Base-by-base conservation (phyloP, 1,139 yeast species). In the Taphrina deformans region DNA sequence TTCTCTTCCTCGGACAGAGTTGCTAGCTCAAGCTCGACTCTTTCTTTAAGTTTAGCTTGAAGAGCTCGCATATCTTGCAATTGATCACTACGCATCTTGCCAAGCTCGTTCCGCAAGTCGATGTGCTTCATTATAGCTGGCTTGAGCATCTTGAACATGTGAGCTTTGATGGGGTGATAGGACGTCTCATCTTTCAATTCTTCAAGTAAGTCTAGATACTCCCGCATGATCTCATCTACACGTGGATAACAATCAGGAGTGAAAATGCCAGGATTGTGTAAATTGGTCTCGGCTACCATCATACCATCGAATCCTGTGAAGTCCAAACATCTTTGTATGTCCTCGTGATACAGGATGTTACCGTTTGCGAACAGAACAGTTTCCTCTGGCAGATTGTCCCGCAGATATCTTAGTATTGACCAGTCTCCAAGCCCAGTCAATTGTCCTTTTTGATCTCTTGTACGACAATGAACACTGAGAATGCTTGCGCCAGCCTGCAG, bases 361-460 rank as follows among this genome's bases (percentile, higher is more conserved):
- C 99, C 99, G 75, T 95, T 95, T 41, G 97, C 89, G 73, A 93
- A 89, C 72, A 93, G 87, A 0, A 93, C 97, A 7, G 95, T 90
- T 62, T 86, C 95, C 44, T 78, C 72, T 0, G 97, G 96, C 62
- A 93, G 79, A 69, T 89, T 87, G 45, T 91, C 96, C 61, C 95
- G 79, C 48, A 95, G 75, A 73, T 85, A 89, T 70, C 80, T 83
- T 68, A 95, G 82, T 33, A 87, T 81, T 31, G 85, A 82, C 98
- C 99, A 93, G 77, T 93, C 92, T 0, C 99, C 99, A 62, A 95
- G 77, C 0, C 99, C 99, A 0, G 99, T 92, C 67, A 84, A 82
- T 75, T 92, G 98, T 3, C 99, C 99, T 76, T 93, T 93, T 96
- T 92, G 95, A 69, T 92, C 99, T 69, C 99, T 81, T 0, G 98